Base-by-base conservation (phyloP, 1,139 yeast genomes). In the Hyphopichia fennica region DNA sequence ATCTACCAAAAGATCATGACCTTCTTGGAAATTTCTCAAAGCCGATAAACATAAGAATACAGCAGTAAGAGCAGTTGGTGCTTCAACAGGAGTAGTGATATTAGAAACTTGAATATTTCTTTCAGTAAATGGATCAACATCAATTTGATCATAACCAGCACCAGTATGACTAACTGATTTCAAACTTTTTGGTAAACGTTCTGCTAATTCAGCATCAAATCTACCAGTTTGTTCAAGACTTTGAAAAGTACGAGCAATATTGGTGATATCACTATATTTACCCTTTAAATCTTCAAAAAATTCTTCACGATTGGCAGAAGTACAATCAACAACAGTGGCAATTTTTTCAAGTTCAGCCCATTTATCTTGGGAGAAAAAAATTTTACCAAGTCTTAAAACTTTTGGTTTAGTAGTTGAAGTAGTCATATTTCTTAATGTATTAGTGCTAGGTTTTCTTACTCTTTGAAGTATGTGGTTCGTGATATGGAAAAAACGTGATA, bases 141-240 rank as follows among this genome's bases (percentile, higher is more conserved):
- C 89, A 36, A 85, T 71, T 61, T 84, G 91, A 59, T 93, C 98
- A 62, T 93, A 93, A 5, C 99, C 98, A 1, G 99, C 99, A 43
- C 98, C 97, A 53, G 80, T 75, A 63, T 89, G 96, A 52, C 87
- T 74, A 17, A 93, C 72, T 13, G 81, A 75, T 53, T 80, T 79
- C 23, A 91, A 75, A 0, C 82, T 58, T 1, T 70, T 48, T 3
- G 96, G 96, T 43, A 93, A 67, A 28, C 63, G 62, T 11, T 62
- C 54, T 17, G 84, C 76, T 50, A 91, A 63, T 53, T 88, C 96
- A 40, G 74, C 79, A 58, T 90, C 96, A 54, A 90, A 80, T 43
- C 83, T 62, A 1, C 97, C 98, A 1, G 95, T 85, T 47, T 64
- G 58, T 14, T 45, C 46, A 13, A 68, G 57, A 45, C 80, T 72